Base-by-base conservation (phyloP, 2,329 filamentous ascomycete genomes). In the Lojkania enalia region DNA sequence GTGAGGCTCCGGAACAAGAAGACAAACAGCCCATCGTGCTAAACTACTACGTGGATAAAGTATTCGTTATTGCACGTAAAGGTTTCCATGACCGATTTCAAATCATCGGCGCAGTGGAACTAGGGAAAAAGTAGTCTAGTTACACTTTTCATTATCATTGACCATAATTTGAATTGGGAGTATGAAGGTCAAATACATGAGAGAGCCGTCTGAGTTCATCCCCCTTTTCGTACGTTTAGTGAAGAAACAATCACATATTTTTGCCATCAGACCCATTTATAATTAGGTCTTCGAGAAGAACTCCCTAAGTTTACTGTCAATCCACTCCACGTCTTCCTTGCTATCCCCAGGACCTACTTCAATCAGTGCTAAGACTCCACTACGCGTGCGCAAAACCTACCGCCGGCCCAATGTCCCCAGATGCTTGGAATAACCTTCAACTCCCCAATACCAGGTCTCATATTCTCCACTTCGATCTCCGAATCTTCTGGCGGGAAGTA, bases 401-500 rank as follows among this genome's bases (percentile, higher is more conserved):
- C 72, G 33, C 73, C 74, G 30, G 73, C 74, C 73, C 74, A 77
- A 54, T 77, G 84, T 0, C 84, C 83, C 83, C 84, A 86, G 25
- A 86, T 80, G 2, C 75, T 80, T n/a, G 79, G 80, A 51, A 83
- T 78, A 1, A 77, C 58, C 32, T 61, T 67, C 47, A 84, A 64
- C 38, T 75, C 74, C 1, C 82, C 83, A 18, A 85, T 66, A 0
- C 81, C 82, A 2, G 78, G 71, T 20, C 67, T 73, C 83, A 86
- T 86, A 47, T 77, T 79, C 36, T 64, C 64, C 18, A 91, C 84
- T 60, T 94, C 88, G 44, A 85, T 83, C 57, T 87, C 81, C 0
- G 86, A 90, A 54, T 91, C 88, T 57, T 91, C 87, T 0, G 87
- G 86, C 75, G 88, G 86, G 54, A 94, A 92, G 62, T 92, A 92